Evolutionary conservation across 805 yeast species (phyloP), one percentile per base, ranked within the genome.

Genomic region (Scheffersomyces coipomensis): DNA sequence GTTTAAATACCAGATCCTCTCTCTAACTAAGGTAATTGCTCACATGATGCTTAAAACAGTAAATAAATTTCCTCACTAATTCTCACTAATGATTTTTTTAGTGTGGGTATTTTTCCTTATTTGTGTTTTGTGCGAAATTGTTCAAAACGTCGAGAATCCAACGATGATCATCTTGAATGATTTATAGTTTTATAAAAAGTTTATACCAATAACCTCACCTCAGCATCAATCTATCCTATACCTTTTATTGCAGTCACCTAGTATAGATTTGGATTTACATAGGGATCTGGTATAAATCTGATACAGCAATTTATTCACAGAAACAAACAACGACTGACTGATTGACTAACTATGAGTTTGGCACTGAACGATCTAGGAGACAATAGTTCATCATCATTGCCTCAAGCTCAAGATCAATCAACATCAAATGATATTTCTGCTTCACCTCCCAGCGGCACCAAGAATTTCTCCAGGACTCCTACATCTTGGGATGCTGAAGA

Each of bases 401-500:
- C 19, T 33, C 29, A 19, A 33, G 29, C 17, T 33, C 21, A 21
- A 30, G 19, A 18, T 19, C 23, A 22, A 22, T 19, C 19, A 13
- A 3, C 34, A 21, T 10, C 34, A 11, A 34, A 13, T 23, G 35
- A 22, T 15, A 19, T 16, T 9, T 5, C 6, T 12, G 25, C 18
- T 12, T 23, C 29, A 15, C n/a, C 33, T 17, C 4, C n/a, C 3
- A 15, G 13, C 8, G 26, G 25, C 9, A 17, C 40, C 9, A 64
- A 64, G 42, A 52, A 51, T 42, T 54, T 52, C 41, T 52, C 64
- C 34, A 51, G 74, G 25, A 69, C 75, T 5, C 75, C 75, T 11
- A 68, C 75, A 3, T 68, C 74, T 3, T 70, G 75, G 75, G 75
- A 70, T 47, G 69, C 75, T 13, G 72, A 63, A 46, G 75, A 70